Base-by-base conservation (phyloP, 495 filamentous ascomycete genomes). In the Pseudotulostoma volvatum region DNA sequence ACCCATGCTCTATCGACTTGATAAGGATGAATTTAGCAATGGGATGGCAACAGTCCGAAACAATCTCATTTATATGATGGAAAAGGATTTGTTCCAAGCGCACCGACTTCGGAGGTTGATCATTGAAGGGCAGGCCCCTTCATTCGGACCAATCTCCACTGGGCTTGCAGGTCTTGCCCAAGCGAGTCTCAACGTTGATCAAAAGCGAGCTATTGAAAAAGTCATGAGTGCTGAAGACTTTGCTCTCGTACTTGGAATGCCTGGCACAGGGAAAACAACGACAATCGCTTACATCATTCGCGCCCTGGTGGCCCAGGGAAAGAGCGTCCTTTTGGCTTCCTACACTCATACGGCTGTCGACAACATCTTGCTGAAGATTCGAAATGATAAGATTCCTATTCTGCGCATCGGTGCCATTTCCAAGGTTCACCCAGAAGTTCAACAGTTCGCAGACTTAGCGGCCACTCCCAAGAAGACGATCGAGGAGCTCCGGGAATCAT, bases 261-360 rank as follows among this genome's bases (percentile, higher is more conserved):
- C 90, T 1, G 90, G 90, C 7, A 97, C 90, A 7, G 90, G 90
- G 36, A 97, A 97, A 53, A 97, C 90, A 3, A 95, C 90, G 0
- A 97, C 90, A 1, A 94, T 96, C 49, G 81, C 87, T 4, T 87
- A 96, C 54, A 94, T 97, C 45, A 95, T 97, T 54, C 79, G 85
- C 14, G 82, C 88, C 8, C 68, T 97, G 23, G 80, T 93, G 11
- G 68, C 76, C 2, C 83, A 93, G 52, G 82, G 85, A 11, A 97
- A 95, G 57, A 87, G 79, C 35, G 84, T 97, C 21, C 64, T 97
- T 7, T 60, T 97, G 36, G 90, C 90, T 7, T 94, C 86, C 0
- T 96, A 94, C 57, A 96, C 88, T 0, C 90, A 97, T 50, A 90
- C 86, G 18, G 90, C 90, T 1, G 90, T 97, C 1, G 90, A 97